These are phyloP conservation scores for Salix brachista DNA, from an alignment of 345 rosid genomes.

Conservation along the genomic window DNA sequence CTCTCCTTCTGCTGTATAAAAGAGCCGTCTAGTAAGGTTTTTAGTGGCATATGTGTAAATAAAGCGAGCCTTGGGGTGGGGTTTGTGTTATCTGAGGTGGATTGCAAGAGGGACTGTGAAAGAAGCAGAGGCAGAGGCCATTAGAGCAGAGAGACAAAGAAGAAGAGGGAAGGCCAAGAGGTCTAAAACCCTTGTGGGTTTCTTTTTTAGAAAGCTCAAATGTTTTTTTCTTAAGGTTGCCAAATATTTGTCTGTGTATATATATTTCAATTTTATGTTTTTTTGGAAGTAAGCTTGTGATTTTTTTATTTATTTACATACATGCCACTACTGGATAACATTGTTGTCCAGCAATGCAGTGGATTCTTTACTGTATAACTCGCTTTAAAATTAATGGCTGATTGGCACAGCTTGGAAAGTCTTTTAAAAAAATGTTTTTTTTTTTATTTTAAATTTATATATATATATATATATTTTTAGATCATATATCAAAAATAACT, in stretches of 20 bases:
- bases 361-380: neutral
- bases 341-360: neutral
- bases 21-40: constrained; percentile 40
- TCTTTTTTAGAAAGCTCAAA: neutral
- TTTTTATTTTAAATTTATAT: no score
- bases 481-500: no score
- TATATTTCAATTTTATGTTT: neutral
- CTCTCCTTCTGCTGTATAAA: constrained; percentile 2
- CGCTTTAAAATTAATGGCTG: no score
- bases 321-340: neutral
- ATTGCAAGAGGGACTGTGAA: constrained; percentile 32
- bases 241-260: neutral
- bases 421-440: no score
- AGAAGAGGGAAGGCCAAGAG: neutral
- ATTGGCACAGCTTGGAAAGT: no score
- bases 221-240: neutral
- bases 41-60: constrained; percentile 13
- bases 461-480: no score
- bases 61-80: constrained; percentile 1
- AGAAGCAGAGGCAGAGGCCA: constrained; percentile 18
- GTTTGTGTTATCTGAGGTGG: neutral
- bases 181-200: constrained; percentile 30
- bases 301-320: neutral
- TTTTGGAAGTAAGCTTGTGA: neutral
- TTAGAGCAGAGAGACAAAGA: constrained; percentile 1